Percentiles rank a stretch among this genome's conserved stretches.
phyloP scores from a whole-genome alignment of 805 yeast species.

The Sugiyamaella qingdaonensis region DNA sequence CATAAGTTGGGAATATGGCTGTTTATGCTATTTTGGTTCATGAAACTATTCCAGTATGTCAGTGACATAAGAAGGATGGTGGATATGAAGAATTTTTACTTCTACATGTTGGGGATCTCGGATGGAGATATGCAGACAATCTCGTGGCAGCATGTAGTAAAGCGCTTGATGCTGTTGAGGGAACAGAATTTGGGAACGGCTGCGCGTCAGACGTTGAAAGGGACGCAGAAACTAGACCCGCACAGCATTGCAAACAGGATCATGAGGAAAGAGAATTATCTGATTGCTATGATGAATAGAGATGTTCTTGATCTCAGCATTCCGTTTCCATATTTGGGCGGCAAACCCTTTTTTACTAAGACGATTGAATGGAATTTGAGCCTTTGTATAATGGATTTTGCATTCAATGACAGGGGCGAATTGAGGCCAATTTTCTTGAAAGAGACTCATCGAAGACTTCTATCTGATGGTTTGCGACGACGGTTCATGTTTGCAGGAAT shows the following conservation, averaged over 20 bases:
- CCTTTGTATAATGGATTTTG: constrained; percentile 79
- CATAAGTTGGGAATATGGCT: constrained; percentile 63
- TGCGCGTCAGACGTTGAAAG: constrained; percentile 12
- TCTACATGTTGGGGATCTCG: constrained; percentile 60
- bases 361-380: constrained; percentile 94
- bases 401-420: constrained; percentile 81
- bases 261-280: constrained; percentile 91
- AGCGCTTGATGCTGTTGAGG: constrained; percentile 64
- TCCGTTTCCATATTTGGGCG: constrained; percentile 41
- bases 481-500: constrained; percentile 86
- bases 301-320: constrained; percentile 65
- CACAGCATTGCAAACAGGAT: constrained; percentile 93
- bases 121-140: constrained; percentile 88
- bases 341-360: constrained; percentile 53
- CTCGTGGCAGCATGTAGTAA: constrained; percentile 85
- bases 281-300: constrained; percentile 83
- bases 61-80: constrained; percentile 61
- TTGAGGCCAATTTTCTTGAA: constrained; percentile 66
- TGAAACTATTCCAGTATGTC: constrained; percentile 41
- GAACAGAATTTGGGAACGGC: constrained; percentile 75
- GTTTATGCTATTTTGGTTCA: constrained; percentile 44
- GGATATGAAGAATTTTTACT: constrained; percentile 76
- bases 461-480: constrained; percentile 66
- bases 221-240: constrained; percentile 70
- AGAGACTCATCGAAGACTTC: constrained; percentile 59